Conservation (phyloP, 1,139 yeast species). For the Debaryomyces robertsiae region DNA sequence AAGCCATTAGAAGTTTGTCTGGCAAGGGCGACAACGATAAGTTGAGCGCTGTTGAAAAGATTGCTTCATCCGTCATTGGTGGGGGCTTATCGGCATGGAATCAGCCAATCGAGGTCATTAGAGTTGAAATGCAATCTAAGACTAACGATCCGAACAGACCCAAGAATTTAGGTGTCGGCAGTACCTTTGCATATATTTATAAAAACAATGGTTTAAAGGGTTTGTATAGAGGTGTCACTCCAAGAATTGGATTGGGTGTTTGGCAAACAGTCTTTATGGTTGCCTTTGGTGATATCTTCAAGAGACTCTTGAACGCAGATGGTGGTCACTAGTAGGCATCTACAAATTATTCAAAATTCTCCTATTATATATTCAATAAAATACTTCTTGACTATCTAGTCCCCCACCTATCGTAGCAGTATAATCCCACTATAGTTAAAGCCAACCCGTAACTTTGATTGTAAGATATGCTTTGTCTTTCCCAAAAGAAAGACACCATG, state of each 20-base stretch:
- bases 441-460: slow-evolving; percentile 69
- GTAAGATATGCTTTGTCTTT: slow-evolving; percentile 56
- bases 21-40: slow-evolving; percentile 65
- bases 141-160: slow-evolving; percentile 95
- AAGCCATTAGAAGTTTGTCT: slow-evolving; percentile 63
- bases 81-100: slow-evolving; percentile 99
- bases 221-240: slow-evolving; percentile 93
- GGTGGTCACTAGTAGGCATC: slow-evolving; percentile 37
- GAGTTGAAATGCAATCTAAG: slow-evolving; percentile 97
- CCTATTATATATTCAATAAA: slow-evolving; percentile 7
- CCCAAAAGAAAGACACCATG: slow-evolving; percentile 76
- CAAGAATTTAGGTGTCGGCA: slow-evolving; percentile 78
- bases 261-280: slow-evolving; percentile 99
- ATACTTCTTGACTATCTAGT: slow-evolving; percentile 10
- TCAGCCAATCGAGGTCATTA: slow-evolving; percentile 96
- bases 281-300: slow-evolving; percentile 90
- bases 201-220: slow-evolving; percentile 83
- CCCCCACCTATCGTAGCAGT: slow-evolving; percentile 79
- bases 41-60: slow-evolving; percentile 75
- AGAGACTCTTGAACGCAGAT: slow-evolving; percentile 47
- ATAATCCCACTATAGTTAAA: slow-evolving; percentile 66
- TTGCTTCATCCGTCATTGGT: slow-evolving; percentile 86
- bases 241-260: slow-evolving; percentile 92
- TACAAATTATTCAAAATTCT: not conserved
- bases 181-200: slow-evolving; percentile 83